A percentile compares a stretch with the other conserved stretches of the same genome.
These are phyloP conservation scores for Vachellia collinsii DNA, from an alignment of 306 rosid species.

Conservation along the genomic window DNA sequence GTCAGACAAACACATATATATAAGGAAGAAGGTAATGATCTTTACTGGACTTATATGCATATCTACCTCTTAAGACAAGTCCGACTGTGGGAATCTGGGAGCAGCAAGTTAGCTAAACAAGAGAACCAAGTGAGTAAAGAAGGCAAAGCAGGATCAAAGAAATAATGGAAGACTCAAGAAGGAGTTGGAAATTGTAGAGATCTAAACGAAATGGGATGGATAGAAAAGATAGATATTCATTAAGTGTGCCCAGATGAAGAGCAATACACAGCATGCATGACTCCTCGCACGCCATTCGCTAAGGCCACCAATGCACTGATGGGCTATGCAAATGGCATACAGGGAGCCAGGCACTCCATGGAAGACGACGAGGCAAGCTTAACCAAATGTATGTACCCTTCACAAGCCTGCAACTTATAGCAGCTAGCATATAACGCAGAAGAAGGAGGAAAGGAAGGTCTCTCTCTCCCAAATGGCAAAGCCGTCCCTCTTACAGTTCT, in stretches of 20 bases:
- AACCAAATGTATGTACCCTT: conserved; percentile 10
- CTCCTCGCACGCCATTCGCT: conserved; percentile 99
- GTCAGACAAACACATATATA: conserved; percentile 13
- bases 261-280: conserved; percentile 68
- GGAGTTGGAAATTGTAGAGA: too few relatives aligned
- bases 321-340: conserved; percentile 96
- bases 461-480: conserved; percentile 28
- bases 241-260: neutral
- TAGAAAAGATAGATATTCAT: neutral
- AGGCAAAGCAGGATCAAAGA: neutral
- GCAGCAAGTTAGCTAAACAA: neutral
- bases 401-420: neutral
- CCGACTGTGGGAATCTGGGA: neutral
- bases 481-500: neutral
- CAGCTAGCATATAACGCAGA: conserved; percentile 30
- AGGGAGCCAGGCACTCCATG: conserved; percentile 97
- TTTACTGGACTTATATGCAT: neutral
- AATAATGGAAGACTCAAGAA: neutral
- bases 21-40: neutral
- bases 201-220: neutral
- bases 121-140: conserved; percentile 6
- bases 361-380: conserved; percentile 9
- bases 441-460: neutral
- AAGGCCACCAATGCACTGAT: conserved; percentile 72
- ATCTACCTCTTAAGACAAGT: conserved; percentile 14